Evolutionary conservation across 169 alveolate genomes (phyloP), one percentile per base, ranked within the genome.

Genomic region (Neospora caninum): DNA sequence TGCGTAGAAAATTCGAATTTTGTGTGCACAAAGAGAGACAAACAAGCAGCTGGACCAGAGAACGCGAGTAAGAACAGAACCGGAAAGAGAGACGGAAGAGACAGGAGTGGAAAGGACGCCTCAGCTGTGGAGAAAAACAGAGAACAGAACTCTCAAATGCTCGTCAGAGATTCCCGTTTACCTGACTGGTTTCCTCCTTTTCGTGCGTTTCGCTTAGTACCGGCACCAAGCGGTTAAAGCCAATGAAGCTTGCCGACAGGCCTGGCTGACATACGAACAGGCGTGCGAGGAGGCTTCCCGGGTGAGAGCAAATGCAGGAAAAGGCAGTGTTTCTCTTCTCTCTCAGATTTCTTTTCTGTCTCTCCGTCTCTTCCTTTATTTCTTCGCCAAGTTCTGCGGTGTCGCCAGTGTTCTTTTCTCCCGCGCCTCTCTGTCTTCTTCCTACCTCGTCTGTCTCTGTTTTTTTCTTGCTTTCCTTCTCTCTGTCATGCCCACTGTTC

Each of bases 271-370:
- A 39, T 82, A 82, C 67, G 89, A 82, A 43, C 89, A 82, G 64
- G 89, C 64, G 6, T 82, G n/a, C 38, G 89, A 82, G 27, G 89
- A 82, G n/a, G 29, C 41, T 82, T 38, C 89, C 34, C 13, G 89
- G 41, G 89, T 82, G 36, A 38, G 89, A 39, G 41, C 31, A 64
- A 29, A 64, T 29, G 31, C 73, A 4, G 20, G 73, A 27, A 22
- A 64, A 64, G 16, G 4, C 20, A 9, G 16, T 7, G 73, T 29
- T 13, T 7, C n/a, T 64, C 31, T 16, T 9, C 73, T 64, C 73
- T 22, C 31, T 64, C 27, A 16, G 73, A 27, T 0, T 27, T 64
- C 73, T 1, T 64, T 29, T 64, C 31, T 64, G 16, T 16, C 31
- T 64, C 73, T 64, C n/a, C 20, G 73, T 27, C 73, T 13, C n/a